Conservation (phyloP, 768 basidiomycete species). For the Suillus brevipes region DNA sequence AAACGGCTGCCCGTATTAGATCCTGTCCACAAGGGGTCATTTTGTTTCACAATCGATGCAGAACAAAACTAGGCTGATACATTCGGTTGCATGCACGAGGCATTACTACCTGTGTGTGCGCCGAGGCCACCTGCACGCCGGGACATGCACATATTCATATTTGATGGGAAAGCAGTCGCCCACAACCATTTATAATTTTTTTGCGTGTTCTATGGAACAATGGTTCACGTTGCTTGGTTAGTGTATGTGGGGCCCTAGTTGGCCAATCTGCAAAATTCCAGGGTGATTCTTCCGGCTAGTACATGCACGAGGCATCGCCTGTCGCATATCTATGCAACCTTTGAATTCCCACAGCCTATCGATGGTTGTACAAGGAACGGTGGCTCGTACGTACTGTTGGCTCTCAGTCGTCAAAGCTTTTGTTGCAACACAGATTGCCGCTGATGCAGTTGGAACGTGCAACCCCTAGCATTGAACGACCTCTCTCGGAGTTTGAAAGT, state of each 20-base stretch:
- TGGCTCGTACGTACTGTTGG: not conserved
- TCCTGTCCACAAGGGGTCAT: not conserved
- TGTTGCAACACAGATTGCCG: not conserved
- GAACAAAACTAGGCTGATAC: not conserved
- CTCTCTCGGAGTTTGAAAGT: slow-evolving; percentile 2
- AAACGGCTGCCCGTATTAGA: not conserved
- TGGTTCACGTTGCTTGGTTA: not conserved
- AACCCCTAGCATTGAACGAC: not conserved
- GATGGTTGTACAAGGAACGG: not conserved
- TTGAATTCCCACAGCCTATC: not conserved
- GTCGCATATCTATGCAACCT: not conserved
- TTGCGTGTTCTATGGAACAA: not conserved
- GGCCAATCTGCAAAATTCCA: not conserved
- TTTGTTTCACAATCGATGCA: not conserved
- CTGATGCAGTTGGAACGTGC: not conserved
- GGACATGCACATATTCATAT: not conserved
- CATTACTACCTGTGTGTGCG: not conserved
- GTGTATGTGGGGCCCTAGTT: not conserved
- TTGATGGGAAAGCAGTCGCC: not conserved
- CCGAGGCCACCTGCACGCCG: not conserved
- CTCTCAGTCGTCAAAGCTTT: not conserved
- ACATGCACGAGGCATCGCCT: slow-evolving; percentile 1
- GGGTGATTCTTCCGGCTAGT: not conserved
- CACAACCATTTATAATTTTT: not conserved
- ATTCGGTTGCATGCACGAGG: not conserved